Base-by-base conservation (phyloP, 1,284 basidiomycete species). In the Malassezia psittaci region DNA sequence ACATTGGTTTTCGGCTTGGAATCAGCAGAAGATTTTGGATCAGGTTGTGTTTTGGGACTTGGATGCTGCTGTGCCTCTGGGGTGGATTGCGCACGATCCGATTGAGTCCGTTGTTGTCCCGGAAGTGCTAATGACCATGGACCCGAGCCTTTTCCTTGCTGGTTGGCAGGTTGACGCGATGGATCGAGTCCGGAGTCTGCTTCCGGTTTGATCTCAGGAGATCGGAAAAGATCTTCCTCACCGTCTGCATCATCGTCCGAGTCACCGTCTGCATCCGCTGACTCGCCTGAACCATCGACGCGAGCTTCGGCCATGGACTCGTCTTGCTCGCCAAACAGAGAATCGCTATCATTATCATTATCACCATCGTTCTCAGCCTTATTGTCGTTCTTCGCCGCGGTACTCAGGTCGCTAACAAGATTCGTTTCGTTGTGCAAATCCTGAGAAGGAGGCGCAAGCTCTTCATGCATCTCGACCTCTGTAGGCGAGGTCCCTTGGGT, bases 391-490 rank as follows among this genome's bases (percentile, higher is more conserved):
- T 67, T 64, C 13, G 60, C 63, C 4, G 24, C 24, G 7, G 4
- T 29, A 7, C 24, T 7, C 24, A 29, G 24, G 7, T 29, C 24
- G 24, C 24, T 7, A 29, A 4, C 7, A 29, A 29, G 24, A 4
- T 29, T 29, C 24, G 24, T 29, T 29, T 29, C 24, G 16, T 58
- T 57, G 5, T 52, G 63, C 15, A 64, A 53, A 0, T 35, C 54
- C 32, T 58, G 60, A 35, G 52, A 52, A 12, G 35, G 57, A 21
- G 57, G 62, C 40, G 59, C 57, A 45, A 66, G 57, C 52, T 68
- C 65, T 38, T 57, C 64, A 48, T 68, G 64, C 41, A 68, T 59
- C 49, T 66, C 66, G 37, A 63, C 66, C 39, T 66, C 63, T 60
- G 39, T 54, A 51, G 39, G 21, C n/a, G 51, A 37, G 13, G 37